These are phyloP conservation scores for Clarireedia hainanense DNA, from an alignment of 2,329 filamentous ascomycete species.

Conservation along the genomic window DNA sequence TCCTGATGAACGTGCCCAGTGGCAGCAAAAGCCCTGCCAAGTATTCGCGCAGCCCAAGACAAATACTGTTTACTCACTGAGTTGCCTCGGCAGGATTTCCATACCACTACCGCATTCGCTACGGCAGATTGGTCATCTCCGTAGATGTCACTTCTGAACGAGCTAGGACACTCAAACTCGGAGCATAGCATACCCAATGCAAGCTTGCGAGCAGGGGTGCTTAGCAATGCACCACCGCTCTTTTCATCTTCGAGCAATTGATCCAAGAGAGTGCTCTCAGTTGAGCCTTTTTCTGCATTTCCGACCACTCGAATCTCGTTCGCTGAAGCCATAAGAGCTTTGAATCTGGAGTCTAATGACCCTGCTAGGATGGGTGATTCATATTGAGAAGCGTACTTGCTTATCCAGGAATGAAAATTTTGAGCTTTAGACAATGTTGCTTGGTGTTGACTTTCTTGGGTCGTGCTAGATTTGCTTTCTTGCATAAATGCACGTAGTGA, in stretches of 20 bases:
- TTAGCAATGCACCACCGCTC: conserved; percentile 55
- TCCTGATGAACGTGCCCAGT: conserved; percentile 59
- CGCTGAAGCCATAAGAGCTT: conserved; percentile 60
- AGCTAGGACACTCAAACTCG: conserved; percentile 58
- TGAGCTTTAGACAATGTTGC: conserved; percentile 69
- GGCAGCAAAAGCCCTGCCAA: conserved; percentile 76
- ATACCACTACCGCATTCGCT: conserved; percentile 57
- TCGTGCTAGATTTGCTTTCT: conserved; percentile 68
- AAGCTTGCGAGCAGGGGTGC: conserved; percentile 58
- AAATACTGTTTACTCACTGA: conserved; percentile 61
- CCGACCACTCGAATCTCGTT: conserved; percentile 59
- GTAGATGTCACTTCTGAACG: conserved; percentile 58
- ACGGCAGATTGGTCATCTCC: conserved; percentile 57
- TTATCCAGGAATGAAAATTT: conserved; percentile 72
- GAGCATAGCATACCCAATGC: conserved; percentile 68
- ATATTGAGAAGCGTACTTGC: conserved; percentile 58
- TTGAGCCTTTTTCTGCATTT: conserved; percentile 58
- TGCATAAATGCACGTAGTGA: conserved; percentile 70
- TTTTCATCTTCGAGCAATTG: conserved; percentile 70
- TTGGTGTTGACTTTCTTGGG: conserved; percentile 75
- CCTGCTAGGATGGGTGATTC: conserved; percentile 33
- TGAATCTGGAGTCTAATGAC: conserved; percentile 49
- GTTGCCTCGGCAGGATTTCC: conserved; percentile 64
- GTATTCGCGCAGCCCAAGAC: conserved; percentile 75
- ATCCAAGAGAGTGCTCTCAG: conserved; percentile 74